A percentile compares a stretch with the other conserved stretches of the same genome.
Conservation (phyloP, 2,329 filamentous ascomycete genomes). For the Calonectria leucothoes region DNA sequence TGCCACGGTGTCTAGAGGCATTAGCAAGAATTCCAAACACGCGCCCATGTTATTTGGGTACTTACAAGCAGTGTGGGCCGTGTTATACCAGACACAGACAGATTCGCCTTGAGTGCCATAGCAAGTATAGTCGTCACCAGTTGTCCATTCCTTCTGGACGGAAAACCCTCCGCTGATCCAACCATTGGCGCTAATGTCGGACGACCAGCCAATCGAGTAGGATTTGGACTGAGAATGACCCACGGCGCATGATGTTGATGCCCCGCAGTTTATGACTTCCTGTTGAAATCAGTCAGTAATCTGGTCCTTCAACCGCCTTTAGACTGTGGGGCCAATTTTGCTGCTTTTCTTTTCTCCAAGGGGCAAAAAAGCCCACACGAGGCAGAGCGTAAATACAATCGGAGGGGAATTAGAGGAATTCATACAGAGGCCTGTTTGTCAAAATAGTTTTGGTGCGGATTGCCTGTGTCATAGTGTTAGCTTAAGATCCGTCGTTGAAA, state of each 20-base stretch:
- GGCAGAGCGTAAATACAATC: neutral
- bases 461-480: neutral
- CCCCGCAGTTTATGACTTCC: slow-evolving; percentile 4
- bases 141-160: neutral
- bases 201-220: slow-evolving; percentile 7
- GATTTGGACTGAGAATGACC: neutral
- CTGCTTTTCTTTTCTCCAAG: neutral
- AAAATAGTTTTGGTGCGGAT: slow-evolving; percentile 13
- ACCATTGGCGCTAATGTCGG: neutral
- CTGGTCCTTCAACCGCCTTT: neutral
- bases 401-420: neutral
- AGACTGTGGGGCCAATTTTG: too few relatives aligned
- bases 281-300: neutral
- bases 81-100: slow-evolving; percentile 16
- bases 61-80: slow-evolving; percentile 15
- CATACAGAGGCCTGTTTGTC: slow-evolving; percentile 15
- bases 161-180: slow-evolving; percentile 12
- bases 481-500: neutral
- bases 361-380: neutral
- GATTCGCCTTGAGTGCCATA: neutral
- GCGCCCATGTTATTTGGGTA: neutral
- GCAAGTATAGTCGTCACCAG: slow-evolving; percentile 10
- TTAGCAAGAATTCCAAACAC: neutral
- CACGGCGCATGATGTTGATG: neutral
- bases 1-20: neutral